These are phyloP conservation scores for Trichophyton mentagrophytes DNA, from an alignment of 2,329 filamentous ascomycete genomes.

Conservation along the genomic window DNA sequence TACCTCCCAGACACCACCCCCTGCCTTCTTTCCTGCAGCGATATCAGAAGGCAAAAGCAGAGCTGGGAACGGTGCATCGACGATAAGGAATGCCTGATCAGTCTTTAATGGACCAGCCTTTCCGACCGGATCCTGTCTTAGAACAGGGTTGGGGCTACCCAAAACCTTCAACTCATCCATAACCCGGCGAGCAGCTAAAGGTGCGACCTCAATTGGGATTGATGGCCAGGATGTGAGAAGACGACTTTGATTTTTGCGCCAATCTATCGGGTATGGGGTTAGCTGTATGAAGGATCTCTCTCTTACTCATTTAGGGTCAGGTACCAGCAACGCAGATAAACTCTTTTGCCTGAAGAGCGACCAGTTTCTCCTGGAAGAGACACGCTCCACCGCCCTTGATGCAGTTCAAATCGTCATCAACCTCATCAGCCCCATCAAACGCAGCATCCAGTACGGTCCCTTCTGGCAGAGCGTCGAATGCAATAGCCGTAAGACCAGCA, in stretches of 20 bases:
- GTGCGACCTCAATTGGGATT: slow-evolving; percentile 88
- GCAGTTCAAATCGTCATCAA: slow-evolving; percentile 85
- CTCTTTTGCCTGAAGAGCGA: slow-evolving; percentile 68
- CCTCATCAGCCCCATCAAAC: slow-evolving; percentile 95
- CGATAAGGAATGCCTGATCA: slow-evolving; percentile 76
- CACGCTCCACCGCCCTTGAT: slow-evolving; percentile 98
- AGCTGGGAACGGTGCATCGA: slow-evolving; percentile 77
- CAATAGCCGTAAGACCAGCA: slow-evolving; percentile 63
- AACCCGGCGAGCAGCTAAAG: slow-evolving; percentile 66
- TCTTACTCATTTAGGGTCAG: slow-evolving; percentile 16
- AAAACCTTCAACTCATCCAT: slow-evolving; percentile 58
- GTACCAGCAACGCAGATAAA: slow-evolving; percentile 77
- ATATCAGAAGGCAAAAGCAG: slow-evolving; percentile 54
- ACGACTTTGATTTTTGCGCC: slow-evolving; percentile 70
- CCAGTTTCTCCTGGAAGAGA: slow-evolving; percentile 93
- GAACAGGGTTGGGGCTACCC: slow-evolving; percentile 56
- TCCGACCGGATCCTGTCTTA: slow-evolving; percentile 59
- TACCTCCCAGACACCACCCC: slow-evolving; percentile 65
- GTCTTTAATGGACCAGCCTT: slow-evolving; percentile 70
- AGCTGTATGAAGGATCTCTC: not conserved
- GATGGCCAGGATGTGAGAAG: slow-evolving; percentile 65
- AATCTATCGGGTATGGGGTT: slow-evolving; percentile 44
- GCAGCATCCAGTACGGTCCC: slow-evolving; percentile 64
- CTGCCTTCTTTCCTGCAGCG: slow-evolving; percentile 26
- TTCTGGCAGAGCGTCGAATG: slow-evolving; percentile 60